Evolutionary conservation across 2,329 filamentous ascomycete species (phyloP).

Genomic region (Botrytis elliptica): DNA sequence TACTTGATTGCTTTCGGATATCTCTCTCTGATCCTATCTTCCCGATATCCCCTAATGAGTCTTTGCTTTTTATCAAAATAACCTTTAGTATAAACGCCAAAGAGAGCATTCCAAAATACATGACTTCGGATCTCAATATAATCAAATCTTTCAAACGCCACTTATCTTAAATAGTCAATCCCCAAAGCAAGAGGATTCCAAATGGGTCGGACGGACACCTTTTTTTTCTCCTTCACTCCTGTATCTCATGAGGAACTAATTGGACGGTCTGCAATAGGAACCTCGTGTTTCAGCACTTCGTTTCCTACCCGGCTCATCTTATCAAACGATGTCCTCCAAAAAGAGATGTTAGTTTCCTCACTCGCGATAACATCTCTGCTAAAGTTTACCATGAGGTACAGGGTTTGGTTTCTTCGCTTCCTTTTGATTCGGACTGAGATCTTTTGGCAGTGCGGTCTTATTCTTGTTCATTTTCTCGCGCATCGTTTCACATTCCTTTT

Average conservation of each 20-base stretch:
- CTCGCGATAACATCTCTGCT: no score
- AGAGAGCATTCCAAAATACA: not conserved
- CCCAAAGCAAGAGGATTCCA: not conserved
- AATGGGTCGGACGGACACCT: not conserved
- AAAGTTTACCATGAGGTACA: not conserved
- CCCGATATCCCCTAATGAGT: not conserved
- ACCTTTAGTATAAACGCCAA: not conserved
- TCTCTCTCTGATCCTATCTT: fast-evolving
- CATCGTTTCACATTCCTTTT: not conserved
- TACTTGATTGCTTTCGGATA: not conserved
- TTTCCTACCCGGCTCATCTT: not conserved
- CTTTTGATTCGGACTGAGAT: not conserved
- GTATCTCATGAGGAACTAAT: not conserved
- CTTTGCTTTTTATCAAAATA: not conserved
- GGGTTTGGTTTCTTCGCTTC: not conserved
- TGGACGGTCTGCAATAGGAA: not conserved
- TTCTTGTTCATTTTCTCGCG: not conserved
- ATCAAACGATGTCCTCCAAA: not conserved
- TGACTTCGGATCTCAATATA: not conserved
- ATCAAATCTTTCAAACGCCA: not conserved
- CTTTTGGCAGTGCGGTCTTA: not conserved
- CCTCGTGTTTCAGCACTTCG: not conserved
- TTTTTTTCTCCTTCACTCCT: not conserved
- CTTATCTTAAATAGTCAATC: not conserved
- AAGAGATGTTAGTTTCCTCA: not conserved